Conservation (phyloP, 257 asterid species). For the Capsicum baccatum region DNA sequence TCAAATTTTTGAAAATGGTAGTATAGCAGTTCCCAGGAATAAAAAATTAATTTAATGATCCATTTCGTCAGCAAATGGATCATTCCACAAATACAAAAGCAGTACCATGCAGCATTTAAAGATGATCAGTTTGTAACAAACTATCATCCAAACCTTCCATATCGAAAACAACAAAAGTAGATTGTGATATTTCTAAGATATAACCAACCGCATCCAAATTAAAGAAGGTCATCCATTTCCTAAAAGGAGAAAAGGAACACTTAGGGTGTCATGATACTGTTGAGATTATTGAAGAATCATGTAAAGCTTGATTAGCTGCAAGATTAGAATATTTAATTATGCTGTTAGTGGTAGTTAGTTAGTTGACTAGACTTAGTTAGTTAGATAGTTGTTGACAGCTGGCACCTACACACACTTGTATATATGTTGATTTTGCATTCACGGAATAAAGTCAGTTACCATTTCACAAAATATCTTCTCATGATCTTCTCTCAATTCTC, state of each 20-base stretch:
- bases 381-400: too few relatives aligned
- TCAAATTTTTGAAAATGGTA: neutral
- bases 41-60: neutral
- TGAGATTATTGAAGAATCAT: too few relatives aligned
- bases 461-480: too few relatives aligned
- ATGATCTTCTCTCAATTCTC: too few relatives aligned
- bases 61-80: neutral
- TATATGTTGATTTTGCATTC: too few relatives aligned
- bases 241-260: slow-evolving; percentile 19
- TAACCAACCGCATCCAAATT: slow-evolving; percentile 16
- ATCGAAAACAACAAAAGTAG: neutral
- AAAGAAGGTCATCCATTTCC: neutral
- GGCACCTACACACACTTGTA: too few relatives aligned
- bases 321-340: too few relatives aligned
- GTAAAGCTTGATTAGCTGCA: too few relatives aligned
- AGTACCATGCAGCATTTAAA: neutral
- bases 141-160: neutral
- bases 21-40: slow-evolving; percentile 1
- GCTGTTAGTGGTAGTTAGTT: too few relatives aligned
- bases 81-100: neutral
- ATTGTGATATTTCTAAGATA: neutral
- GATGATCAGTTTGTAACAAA: neutral
- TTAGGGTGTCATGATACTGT: neutral
- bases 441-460: too few relatives aligned
- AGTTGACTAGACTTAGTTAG: too few relatives aligned